Evolutionary conservation across 768 basidiomycete genomes (phyloP).

Genomic region (Pisolithus orientalis): DNA sequence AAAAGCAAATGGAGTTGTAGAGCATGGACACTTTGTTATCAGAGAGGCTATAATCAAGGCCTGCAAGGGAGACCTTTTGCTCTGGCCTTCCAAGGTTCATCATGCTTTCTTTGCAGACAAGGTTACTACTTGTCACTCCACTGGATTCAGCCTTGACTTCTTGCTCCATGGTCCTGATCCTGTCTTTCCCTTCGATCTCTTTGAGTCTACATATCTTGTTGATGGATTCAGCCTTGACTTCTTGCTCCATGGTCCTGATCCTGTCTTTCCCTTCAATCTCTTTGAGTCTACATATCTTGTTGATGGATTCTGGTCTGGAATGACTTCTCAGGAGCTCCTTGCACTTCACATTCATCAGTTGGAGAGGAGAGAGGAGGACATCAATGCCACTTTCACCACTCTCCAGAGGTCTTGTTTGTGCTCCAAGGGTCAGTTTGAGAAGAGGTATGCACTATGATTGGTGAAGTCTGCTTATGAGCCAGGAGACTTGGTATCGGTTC

Average conservation of each 20-base stretch:
- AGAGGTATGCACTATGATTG: no score
- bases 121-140: constrained; percentile 13
- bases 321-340: constrained; percentile 16
- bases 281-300: no score
- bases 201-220: constrained; percentile 28
- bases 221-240: no score
- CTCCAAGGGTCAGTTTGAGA: no score
- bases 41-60: constrained; percentile 27
- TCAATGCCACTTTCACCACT: no score
- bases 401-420: no score
- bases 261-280: no score
- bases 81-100: constrained; percentile 20
- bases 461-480: no score
- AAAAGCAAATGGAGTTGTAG: constrained; percentile 32
- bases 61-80: constrained; percentile 8
- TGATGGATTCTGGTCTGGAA: constrained; percentile 8
- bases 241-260: no score
- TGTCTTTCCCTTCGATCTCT: constrained; percentile 25
- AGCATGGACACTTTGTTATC: constrained; percentile 26
- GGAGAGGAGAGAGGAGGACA: constrained; percentile 3
- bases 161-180: constrained; percentile 15
- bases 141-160: constrained; percentile 18
- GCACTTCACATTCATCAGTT: constrained; percentile 20
- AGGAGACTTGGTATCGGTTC: no score
- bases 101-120: constrained; percentile 20